Evolutionary conservation across 2,329 filamentous ascomycete species (phyloP), one percentile per base, ranked within the genome.

Genomic region (Fusarium solani-melongenae): DNA sequence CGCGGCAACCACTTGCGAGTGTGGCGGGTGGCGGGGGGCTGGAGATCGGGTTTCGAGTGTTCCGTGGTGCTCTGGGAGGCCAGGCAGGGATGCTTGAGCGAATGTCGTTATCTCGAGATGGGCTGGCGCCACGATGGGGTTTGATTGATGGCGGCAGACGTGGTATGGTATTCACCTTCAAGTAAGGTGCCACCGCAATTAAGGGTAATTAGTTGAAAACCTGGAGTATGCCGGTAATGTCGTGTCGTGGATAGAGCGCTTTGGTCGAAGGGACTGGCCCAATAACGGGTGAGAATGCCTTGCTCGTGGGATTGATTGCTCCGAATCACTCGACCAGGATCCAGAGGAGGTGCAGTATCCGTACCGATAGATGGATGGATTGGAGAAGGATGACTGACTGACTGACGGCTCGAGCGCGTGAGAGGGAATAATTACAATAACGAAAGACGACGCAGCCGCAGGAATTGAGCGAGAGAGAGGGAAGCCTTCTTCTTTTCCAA

Each of bases 361-460:
- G 29, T 31, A 61, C 41, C 56, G 38, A 72, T 67, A 58, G 61
- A 36, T 38, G 57, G 51, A 34, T 36, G 14, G 15, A 36, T 15
- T 31, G 56, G 60, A 61, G 66, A 59, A 44, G 31, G 44, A 70
- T 66, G 56, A 31, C 46, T 51, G 46, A 51, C 46, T 49, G 41
- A 39, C 24, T 49, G 46, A 68, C 53, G 53, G 46, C 39, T 60
- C 66, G 44, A 57, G 44, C 64, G 41, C 58, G 49, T 57, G 60
- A 53, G 61, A 63, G 51, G 36, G 57, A 44, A 57, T 63, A 63
- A 57, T 57, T 63, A 63, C 46, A 72, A 67, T 53, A 73, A 72
- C 71, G 71, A 74, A 66, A 66, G 71, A 74, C 71, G 56, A 69
- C 46, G 39, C 66, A 58, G 55, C 60, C 44, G 51, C 36, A 61